Conservation (phyloP, 1,284 basidiomycete species). For the Apiotrichum mycotoxinovorans region DNA sequence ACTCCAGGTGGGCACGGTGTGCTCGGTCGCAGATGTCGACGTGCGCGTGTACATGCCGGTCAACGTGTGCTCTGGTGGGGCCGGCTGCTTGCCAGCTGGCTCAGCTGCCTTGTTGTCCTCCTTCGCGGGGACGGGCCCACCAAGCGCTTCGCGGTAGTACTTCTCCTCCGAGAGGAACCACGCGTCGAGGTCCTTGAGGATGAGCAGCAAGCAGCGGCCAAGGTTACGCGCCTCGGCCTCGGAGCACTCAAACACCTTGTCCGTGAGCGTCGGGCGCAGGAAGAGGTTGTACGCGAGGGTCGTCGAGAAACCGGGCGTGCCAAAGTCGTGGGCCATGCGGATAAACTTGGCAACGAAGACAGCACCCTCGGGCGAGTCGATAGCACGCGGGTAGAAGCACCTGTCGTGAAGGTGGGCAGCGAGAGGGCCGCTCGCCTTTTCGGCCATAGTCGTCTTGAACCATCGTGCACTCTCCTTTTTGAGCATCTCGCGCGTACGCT, state of each 20-base stretch:
- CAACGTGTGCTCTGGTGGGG: constrained; percentile 26
- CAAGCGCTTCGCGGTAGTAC: constrained; percentile 53
- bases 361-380: constrained; percentile 93
- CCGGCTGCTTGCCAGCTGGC: constrained; percentile 52
- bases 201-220: constrained; percentile 77
- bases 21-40: constrained; percentile 49
- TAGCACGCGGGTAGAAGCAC: constrained; percentile 86
- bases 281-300: constrained; percentile 82
- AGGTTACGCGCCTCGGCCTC: constrained; percentile 96
- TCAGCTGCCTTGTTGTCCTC: constrained; percentile 59
- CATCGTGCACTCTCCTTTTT: constrained; percentile 84
- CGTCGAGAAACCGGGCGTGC: constrained; percentile 82
- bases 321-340: constrained; percentile 76
- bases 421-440: constrained; percentile 13
- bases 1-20: constrained; percentile 60
- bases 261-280: constrained; percentile 75
- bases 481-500: constrained; percentile 59
- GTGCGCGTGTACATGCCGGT: constrained; percentile 61
- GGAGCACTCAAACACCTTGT: constrained; percentile 84
- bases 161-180: constrained; percentile 68
- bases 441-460: constrained; percentile 62
- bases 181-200: constrained; percentile 67
- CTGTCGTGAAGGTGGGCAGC: constrained; percentile 58
- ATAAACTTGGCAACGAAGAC: constrained; percentile 91
- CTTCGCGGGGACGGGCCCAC: constrained; percentile 20